Conservation (phyloP, 129 eudicot species). For the carrot (Daucus carota) region DNA sequence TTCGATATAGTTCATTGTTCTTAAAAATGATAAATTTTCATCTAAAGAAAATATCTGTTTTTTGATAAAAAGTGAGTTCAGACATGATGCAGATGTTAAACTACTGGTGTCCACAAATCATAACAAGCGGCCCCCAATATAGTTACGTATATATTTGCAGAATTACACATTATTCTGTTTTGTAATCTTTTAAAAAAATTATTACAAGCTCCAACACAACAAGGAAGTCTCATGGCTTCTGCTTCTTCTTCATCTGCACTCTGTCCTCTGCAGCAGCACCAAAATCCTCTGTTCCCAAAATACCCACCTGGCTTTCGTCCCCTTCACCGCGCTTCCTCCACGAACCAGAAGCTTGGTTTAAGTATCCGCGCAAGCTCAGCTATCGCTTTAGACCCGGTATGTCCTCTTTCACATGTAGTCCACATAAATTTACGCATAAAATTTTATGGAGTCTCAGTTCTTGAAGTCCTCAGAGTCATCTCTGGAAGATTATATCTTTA, state of each 20-base stretch:
- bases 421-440: too few relatives aligned
- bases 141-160: neutral
- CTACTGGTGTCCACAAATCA: neutral
- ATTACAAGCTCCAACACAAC: neutral
- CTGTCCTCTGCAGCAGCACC: constrained; percentile 27
- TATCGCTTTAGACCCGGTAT: constrained; percentile 40
- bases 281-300: constrained; percentile 15
- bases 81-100: neutral
- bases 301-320: constrained; percentile 22
- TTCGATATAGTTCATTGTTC: too few relatives aligned
- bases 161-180: neutral
- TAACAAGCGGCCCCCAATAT: neutral
- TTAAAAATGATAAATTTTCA: neutral
- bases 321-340: constrained; percentile 19
- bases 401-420: neutral
- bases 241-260: constrained; percentile 28
- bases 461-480: too few relatives aligned
- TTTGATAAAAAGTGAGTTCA: neutral
- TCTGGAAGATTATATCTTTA: too few relatives aligned
- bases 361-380: constrained; percentile 41
- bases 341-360: constrained; percentile 7
- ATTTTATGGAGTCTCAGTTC: too few relatives aligned
- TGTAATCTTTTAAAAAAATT: too few relatives aligned
- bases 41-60: neutral
- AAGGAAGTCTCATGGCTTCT: neutral